Percentiles rank a stretch among this genome's conserved stretches.
These are phyloP conservation scores for Plasmodium vinckei DNA, from an alignment of 169 alveolate genomes.

Conservation along the genomic window DNA sequence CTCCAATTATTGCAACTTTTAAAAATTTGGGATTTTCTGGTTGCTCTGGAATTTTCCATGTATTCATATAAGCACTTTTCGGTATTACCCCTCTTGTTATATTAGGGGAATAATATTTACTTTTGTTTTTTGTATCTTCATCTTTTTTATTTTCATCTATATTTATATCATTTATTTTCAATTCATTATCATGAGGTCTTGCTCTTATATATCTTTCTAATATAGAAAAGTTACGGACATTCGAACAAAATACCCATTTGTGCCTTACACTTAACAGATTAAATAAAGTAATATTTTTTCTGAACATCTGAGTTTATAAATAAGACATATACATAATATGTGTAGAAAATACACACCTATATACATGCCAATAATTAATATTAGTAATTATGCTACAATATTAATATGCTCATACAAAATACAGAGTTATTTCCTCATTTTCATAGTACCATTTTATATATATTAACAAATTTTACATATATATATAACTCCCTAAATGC, in stretches of 20 bases:
- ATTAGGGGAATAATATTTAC: slow-evolving; percentile 67
- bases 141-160: slow-evolving; percentile 26
- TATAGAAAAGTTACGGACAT: slow-evolving; percentile 39
- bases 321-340: too few species aligned
- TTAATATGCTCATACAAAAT: too few species aligned
- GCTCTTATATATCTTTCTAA: slow-evolving; percentile 74
- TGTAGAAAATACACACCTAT: too few species aligned
- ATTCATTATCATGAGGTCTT: slow-evolving; percentile 64
- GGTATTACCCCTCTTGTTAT: slow-evolving; percentile 76
- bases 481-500: too few species aligned
- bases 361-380: too few species aligned
- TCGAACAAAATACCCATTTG: slow-evolving; percentile 2
- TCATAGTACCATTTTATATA: too few species aligned
- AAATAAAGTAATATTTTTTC: not conserved
- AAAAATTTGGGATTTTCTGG: slow-evolving; percentile 79
- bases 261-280: not conserved
- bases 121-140: slow-evolving; percentile 25
- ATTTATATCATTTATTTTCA: slow-evolving; percentile 42
- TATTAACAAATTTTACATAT: too few species aligned
- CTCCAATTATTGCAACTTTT: slow-evolving; percentile 87
- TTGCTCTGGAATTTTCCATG: slow-evolving; percentile 82
- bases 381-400: too few species aligned
- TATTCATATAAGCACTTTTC: slow-evolving; percentile 74
- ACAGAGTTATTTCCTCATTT: too few species aligned
- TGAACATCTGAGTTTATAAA: not conserved